Base-by-base conservation (phyloP, 108 stramenopile genomes). In the Nitzschia palea region DNA sequence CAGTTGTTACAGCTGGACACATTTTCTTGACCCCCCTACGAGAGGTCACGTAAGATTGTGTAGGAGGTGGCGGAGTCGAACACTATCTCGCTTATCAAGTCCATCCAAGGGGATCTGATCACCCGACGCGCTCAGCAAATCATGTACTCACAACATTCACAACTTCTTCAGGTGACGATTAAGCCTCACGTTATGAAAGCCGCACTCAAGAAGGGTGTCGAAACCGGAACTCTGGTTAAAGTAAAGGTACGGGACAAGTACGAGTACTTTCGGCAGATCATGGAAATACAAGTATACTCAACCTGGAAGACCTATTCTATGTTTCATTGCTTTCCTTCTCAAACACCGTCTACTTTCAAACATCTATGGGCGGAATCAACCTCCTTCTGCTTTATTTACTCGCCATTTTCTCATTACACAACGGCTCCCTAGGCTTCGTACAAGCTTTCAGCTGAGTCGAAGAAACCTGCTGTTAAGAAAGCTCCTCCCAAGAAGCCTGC, bases 151-250 rank as follows among this genome's bases (percentile, higher is more conserved):
- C 33, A 34, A 56, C 2, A 56, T 32, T 56, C 55, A 56, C 55
- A 17, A 10, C n/a, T 26, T 30, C 32, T 53, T 30, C 45, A 65
- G 65, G 42, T 60, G 28, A 58, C 67, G 45, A 20, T 45, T 25
- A 86, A 86, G 71, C 85, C 79, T 45, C 79, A 82, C 45, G 51
- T 91, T 30, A 65, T 82, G 64, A 82, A 70, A 40, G 84, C 81
- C n/a, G 85, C 85, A 34, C 68, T 91, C 57, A 83, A 86, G 77
- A 74, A 70, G 67, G 90, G 86, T 0, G 62, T 88, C 15, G 82
- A 83, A 59, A 71, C 81, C 33, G 83, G 75, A 23, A 71, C 73
- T 26, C 80, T 91, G 44, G 76, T 86, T 3, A 76, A 88, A 65
- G 80, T 88, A 27, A 88, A 86, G 59, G 59, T 60, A 60, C 59